These are phyloP conservation scores for Cantharellus anzutake DNA, from an alignment of 768 basidiomycete species.

Conservation along the genomic window DNA sequence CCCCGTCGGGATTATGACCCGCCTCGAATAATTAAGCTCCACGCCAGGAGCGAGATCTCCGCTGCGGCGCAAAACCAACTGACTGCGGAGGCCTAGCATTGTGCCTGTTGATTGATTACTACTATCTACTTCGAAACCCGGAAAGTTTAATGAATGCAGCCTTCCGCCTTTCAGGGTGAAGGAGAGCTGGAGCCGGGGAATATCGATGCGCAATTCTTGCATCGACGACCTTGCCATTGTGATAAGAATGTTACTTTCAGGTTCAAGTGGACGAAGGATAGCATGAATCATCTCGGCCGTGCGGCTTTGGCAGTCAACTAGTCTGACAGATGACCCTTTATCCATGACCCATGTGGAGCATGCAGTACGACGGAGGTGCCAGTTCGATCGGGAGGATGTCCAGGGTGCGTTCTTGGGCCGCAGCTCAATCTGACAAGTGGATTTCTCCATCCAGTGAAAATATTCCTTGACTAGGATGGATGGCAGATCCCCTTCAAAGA, in stretches of 20 bases:
- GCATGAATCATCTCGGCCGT: neutral
- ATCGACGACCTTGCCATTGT: neutral
- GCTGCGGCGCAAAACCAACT: conserved; percentile 19
- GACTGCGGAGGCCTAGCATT: conserved; percentile 25
- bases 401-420: neutral
- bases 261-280: neutral
- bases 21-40: neutral
- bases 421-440: neutral
- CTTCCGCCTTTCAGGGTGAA: conserved; percentile 17
- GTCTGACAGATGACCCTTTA: neutral
- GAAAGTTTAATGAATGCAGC: conserved; percentile 26
- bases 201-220: conserved; percentile 13
- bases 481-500: neutral
- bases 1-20: conserved; percentile 20
- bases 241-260: neutral
- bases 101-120: conserved; percentile 23
- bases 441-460: neutral
- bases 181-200: conserved; percentile 22
- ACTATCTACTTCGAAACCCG: conserved; percentile 21
- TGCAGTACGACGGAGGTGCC: neutral
- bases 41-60: neutral
- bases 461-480: neutral
- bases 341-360: neutral
- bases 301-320: neutral
- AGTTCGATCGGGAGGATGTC: too few relatives aligned